Evolutionary conservation across 2,329 filamentous ascomycete species (phyloP), one percentile per base, ranked within the genome.

Genomic region (Fusarium luffae): DNA sequence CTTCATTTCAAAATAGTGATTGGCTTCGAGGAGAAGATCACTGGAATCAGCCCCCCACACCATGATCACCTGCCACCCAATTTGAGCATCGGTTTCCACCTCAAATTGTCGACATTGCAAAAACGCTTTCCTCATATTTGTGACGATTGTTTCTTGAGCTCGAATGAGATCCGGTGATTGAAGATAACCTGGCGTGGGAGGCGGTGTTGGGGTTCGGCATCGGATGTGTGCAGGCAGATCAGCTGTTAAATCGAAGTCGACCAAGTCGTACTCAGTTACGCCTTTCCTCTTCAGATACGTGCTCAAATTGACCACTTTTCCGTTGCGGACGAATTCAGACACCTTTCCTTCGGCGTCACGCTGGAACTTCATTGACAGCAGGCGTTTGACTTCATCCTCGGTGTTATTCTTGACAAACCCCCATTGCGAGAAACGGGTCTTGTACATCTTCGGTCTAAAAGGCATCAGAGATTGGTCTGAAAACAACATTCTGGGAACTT

Each of bases 331-430:
- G 63, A 86, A 86, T 52, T 85, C 82, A 2, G 84, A 85, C 28
- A 85, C 82, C 69, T 86, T 86, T 60, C 84, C 84, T 67, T 85
- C 82, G 6, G 84, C 84, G 70, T 85, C 84, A 44, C 84, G 83
- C 69, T 85, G 83, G 47, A 85, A 85, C 65, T 86, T 85, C 76
- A 85, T 83, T 41, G 83, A 84, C 11, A 86, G 75, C 51, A 86
- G 77, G 19, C 81, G 79, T 72, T 85, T 84, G 10, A 86, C 83
- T 59, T 86, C 84, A 27, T 85, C 84, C 61, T 86, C 84, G 43
- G 84, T 86, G 65, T 86, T 86, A 62, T 86, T 86, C 77, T 86
- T 86, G 42, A 84, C 84, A 65, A 86, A 86, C 1, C 84, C 84
- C 84, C 84, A 86, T 65, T 85, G 83, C 16, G 85, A 85, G 70